Evolutionary conservation across 768 basidiomycete species (phyloP).

Genomic region (Pluteus cervinus): DNA sequence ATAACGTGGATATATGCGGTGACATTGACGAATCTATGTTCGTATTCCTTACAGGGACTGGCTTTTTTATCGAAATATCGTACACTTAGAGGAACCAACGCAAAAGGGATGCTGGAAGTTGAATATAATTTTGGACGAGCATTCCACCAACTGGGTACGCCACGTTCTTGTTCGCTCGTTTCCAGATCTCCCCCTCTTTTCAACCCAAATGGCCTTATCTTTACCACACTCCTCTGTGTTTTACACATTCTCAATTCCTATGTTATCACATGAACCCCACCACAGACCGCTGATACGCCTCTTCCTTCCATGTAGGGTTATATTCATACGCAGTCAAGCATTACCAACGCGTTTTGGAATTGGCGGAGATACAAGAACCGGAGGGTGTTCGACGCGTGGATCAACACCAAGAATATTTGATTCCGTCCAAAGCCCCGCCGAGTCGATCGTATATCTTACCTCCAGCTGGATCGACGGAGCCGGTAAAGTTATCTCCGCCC

Average conservation of each 20-base stretch:
- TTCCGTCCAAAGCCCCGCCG: too few species aligned
- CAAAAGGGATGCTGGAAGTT: constrained; percentile 58
- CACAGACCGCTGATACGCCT: background rate
- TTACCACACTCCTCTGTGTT: background rate
- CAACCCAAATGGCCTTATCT: too few species aligned
- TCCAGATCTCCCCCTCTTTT: background rate
- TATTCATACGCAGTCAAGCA: constrained; percentile 78
- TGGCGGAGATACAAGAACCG: constrained; percentile 46
- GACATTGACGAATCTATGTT: constrained; percentile 1
- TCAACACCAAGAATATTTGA: too few species aligned
- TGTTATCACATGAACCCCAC: too few species aligned
- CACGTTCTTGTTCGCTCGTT: background rate
- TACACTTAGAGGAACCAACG: constrained; percentile 41
- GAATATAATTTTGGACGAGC: constrained; percentile 91
- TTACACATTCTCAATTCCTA: too few species aligned
- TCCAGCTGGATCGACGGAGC: too few species aligned
- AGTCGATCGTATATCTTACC: too few species aligned
- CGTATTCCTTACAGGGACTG: constrained; percentile 53
- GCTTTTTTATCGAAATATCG: constrained; percentile 84
- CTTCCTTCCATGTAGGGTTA: constrained; percentile 52
- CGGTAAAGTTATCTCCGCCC: constrained; percentile 20
- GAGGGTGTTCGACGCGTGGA: constrained; percentile 4
- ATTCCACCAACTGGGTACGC: constrained; percentile 87
- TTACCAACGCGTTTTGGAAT: constrained; percentile 70
- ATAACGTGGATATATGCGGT: background rate